These are phyloP conservation scores for Liquidambar formosana DNA, from an alignment of 164 flowering plant species.

Conservation along the genomic window DNA sequence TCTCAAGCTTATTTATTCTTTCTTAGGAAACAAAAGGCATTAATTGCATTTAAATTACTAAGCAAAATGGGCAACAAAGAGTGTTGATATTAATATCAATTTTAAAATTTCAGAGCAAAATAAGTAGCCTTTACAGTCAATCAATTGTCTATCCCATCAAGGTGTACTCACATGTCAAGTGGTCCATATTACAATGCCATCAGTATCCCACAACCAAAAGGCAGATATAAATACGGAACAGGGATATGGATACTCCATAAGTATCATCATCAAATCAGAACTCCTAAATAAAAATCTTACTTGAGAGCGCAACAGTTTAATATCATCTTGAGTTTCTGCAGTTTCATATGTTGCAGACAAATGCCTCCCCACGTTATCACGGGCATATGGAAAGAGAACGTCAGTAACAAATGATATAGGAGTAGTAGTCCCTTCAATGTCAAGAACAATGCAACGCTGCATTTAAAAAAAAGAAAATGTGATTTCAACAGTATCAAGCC, in stretches of 20 bases:
- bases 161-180: not conserved
- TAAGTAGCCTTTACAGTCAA: not conserved
- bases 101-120: not conserved
- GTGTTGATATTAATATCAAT: not conserved
- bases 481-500: not conserved
- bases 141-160: not conserved
- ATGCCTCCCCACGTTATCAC: constrained; percentile 84
- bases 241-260: not conserved
- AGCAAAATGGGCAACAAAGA: not conserved
- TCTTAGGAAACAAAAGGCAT: not conserved
- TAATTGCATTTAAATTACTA: not conserved
- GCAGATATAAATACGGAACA: not conserved
- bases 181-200: not conserved
- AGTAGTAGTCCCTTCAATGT: constrained; percentile 98
- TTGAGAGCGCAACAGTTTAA: constrained; percentile 71
- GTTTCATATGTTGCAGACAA: constrained; percentile 70
- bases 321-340: constrained; percentile 88
- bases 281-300: constrained; percentile 40
- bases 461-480: constrained; percentile 13
- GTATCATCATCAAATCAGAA: constrained; percentile 2
- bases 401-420: constrained; percentile 94
- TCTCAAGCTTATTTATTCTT: not conserved
- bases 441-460: constrained; percentile 96
- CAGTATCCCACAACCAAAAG: not conserved
- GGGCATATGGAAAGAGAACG: constrained; percentile 97